Evolutionary conservation across 2,329 filamentous ascomycete species (phyloP).

Genomic region (Pyrenophora teres): DNA sequence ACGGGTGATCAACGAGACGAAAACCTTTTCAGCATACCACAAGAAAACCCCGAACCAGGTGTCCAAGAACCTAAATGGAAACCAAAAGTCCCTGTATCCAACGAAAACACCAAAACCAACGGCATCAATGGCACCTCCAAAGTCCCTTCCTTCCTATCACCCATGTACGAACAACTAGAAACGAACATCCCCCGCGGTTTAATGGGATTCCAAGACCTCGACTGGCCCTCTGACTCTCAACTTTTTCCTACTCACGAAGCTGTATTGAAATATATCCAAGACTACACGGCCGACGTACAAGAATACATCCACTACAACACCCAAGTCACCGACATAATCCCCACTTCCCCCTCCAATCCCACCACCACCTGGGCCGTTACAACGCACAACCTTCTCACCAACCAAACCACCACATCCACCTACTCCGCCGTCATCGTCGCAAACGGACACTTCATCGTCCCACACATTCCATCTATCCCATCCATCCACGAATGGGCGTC

Average conservation of each 20-base stretch:
- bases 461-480: slow-evolving; percentile 51
- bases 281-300: slow-evolving; percentile 71
- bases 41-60: slow-evolving; percentile 65
- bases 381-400: slow-evolving; percentile 57
- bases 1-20: slow-evolving; percentile 56
- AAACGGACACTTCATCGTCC: slow-evolving; percentile 55
- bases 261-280: slow-evolving; percentile 74
- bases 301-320: slow-evolving; percentile 71
- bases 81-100: not conserved
- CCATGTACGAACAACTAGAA: slow-evolving; percentile 80
- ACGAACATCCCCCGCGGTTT: slow-evolving; percentile 83
- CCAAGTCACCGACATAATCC: slow-evolving; percentile 66
- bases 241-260: slow-evolving; percentile 75
- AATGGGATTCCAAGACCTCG: slow-evolving; percentile 77
- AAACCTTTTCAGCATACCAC: slow-evolving; percentile 63
- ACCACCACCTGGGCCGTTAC: slow-evolving; percentile 63
- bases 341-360: slow-evolving; percentile 27
- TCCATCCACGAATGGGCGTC: slow-evolving; percentile 50
- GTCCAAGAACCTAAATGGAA: slow-evolving; percentile 66
- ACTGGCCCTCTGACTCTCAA: slow-evolving; percentile 66
- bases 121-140: slow-evolving; percentile 12
- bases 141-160: slow-evolving; percentile 72
- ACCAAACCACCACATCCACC: slow-evolving; percentile 45
- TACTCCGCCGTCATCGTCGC: slow-evolving; percentile 61
- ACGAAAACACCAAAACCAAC: not conserved